phyloP scores from a whole-genome alignment of 352 stramenopile genomes.

The Globisporangium camurandrum region DNA sequence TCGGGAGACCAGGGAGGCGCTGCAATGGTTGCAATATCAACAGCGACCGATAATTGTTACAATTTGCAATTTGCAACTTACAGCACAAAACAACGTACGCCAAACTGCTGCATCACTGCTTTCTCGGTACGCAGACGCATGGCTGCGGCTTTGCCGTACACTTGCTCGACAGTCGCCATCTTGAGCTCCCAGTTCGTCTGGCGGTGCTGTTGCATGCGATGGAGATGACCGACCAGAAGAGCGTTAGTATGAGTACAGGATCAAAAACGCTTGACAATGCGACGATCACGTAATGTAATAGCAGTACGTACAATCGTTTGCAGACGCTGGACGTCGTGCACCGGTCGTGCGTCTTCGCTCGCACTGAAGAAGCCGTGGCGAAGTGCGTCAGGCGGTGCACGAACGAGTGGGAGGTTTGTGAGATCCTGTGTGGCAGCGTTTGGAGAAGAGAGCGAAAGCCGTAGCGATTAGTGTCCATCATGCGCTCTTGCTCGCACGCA shows the following conservation, averaged over 20 bases:
- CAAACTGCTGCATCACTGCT: conserved; percentile 79
- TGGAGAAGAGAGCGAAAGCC: neutral
- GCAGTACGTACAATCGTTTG: conserved; percentile 49
- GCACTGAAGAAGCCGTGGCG: conserved; percentile 81
- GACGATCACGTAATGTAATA: too few species aligned
- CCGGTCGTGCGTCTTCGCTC: conserved; percentile 67
- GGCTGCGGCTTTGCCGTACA: conserved; percentile 83
- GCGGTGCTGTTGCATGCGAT: conserved; percentile 36
- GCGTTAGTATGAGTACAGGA: too few species aligned
- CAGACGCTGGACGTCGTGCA: conserved; percentile 81
- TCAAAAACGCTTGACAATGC: too few species aligned
- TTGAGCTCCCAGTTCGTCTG: conserved; percentile 80
- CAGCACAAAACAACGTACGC: conserved; percentile 19
- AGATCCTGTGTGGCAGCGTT: conserved; percentile 32
- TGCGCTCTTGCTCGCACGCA: too few species aligned
- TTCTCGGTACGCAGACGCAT: conserved; percentile 88
- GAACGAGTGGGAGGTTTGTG: conserved; percentile 71
- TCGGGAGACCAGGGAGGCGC: conserved; percentile 78
- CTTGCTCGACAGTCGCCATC: conserved; percentile 84
- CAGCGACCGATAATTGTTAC: neutral
- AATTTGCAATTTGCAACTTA: neutral
- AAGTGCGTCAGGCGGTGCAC: conserved; percentile 68
- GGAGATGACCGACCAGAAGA: neutral
- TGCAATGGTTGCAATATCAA: conserved; percentile 10
- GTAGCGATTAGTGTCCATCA: too few species aligned